Conservation (phyloP, 768 basidiomycete species). For the Tulasnella sp. region DNA sequence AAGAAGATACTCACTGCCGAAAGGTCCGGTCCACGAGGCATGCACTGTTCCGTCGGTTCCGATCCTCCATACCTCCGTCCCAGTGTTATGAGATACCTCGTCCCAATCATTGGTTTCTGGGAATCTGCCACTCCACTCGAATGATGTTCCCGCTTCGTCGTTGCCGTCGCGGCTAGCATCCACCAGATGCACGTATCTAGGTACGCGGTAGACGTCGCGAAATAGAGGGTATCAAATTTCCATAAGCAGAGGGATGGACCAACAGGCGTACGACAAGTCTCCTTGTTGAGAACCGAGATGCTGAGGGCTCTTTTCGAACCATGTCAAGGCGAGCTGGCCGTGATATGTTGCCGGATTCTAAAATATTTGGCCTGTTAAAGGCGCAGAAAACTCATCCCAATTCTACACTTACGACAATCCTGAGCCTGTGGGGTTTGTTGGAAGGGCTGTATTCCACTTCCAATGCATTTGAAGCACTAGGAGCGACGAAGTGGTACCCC, state of each 20-base stretch:
- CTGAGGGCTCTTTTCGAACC: background rate
- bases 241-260: background rate
- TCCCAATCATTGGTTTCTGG: background rate
- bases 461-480: background rate
- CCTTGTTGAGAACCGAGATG: background rate
- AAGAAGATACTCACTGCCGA: background rate
- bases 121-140: background rate
- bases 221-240: background rate
- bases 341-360: background rate
- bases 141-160: background rate
- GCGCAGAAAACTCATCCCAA: background rate
- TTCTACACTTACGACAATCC: background rate
- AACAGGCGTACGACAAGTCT: background rate
- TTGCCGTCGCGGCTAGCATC: background rate
- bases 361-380: background rate
- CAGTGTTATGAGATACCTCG: background rate
- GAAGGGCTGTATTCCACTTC: background rate
- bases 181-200: background rate
- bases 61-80: background rate
- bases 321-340: background rate
- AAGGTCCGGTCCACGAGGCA: background rate
- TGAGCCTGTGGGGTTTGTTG: background rate
- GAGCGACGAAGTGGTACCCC: background rate
- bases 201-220: background rate
- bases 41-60: background rate